Evolutionary conservation across 768 basidiomycete genomes (phyloP), one percentile per base, ranked within the genome.

Genomic region (Suillus sp.): DNA sequence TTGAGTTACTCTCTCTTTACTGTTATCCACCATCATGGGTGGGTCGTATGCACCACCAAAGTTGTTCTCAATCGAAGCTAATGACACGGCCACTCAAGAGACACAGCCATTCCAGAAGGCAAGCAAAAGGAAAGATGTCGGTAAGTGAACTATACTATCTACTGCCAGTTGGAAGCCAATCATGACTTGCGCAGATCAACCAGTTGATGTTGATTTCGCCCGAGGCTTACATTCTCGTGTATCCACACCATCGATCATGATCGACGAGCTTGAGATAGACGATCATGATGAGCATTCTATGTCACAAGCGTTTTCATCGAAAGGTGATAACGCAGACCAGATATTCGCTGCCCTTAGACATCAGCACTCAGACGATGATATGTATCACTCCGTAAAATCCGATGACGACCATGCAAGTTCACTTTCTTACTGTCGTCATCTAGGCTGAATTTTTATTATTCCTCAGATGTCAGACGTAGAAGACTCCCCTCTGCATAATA

Each of bases 391-490:
- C 20, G 32, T 34, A 54, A 34, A 54, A 14, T 54, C 53, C 20
- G n/a, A 54, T 14, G 51, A 53, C 14, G 51, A 54, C 13, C 18
- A 54, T 14, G 53, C 34, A 54, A 54, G 53, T 54, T 9, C 4
- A 53, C 32, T 53, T 53, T 18, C 32, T 53, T 18, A 13, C 32
- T 34, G 53, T 14, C n/a, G 34, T 54, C 53, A 20, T 54, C 11
- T 51, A 30, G 50, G 30, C 30, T 51, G 50, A 27, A 51, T 16
- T 32, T 51, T 54, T 32, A 20, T 53, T 34, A 32, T 53, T 54
- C 20, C 11, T 45, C 53, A 75, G 72, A 75, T 68, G 64, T 42
- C 42, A 4, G 66, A 66, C 48, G n/a, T 68, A 10, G 66, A 73
- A 10, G 7, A 3, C 18, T 45, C 22, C 0, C 56, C 57, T 27